A percentile compares a stretch with the other conserved stretches of the same genome.
Evolutionary conservation across 164 flowering plant genomes (phyloP).

Genomic region (Stephania japonica): DNA sequence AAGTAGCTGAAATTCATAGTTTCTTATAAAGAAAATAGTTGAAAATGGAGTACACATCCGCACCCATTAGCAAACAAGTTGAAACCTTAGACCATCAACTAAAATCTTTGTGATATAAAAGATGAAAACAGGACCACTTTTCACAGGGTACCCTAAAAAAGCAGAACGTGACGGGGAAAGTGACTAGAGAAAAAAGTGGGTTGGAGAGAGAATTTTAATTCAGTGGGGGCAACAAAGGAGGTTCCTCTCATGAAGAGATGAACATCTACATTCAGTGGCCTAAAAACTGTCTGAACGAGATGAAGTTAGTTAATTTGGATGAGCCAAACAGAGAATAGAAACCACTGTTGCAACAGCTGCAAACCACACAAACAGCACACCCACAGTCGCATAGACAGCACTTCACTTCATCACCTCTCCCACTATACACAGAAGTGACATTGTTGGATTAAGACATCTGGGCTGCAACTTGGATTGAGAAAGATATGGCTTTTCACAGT

Average conservation of each 20-base stretch:
- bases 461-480: conserved; percentile 3
- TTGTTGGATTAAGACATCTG: neutral
- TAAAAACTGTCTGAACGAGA: neutral
- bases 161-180: conserved; percentile 9
- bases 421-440: conserved; percentile 5
- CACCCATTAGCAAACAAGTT: neutral
- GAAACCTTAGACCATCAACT: neutral
- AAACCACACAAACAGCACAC: neutral
- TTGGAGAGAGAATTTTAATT: conserved; percentile 7
- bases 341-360: neutral
- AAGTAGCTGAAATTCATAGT: no score
- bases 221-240: conserved; percentile 6
- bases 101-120: conserved; percentile 4
- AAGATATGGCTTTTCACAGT: neutral
- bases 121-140: conserved; percentile 13
- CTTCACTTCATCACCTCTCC: neutral
- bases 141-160: conserved; percentile 4
- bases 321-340: neutral
- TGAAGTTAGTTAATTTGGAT: neutral
- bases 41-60: neutral
- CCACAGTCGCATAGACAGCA: neutral
- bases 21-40: no score
- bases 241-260: neutral
- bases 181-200: neutral
- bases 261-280: conserved; percentile 6